Evolutionary conservation across 176 grass and related monocot genomes (phyloP).

Genomic region (Echinochloa phyllopogon): DNA sequence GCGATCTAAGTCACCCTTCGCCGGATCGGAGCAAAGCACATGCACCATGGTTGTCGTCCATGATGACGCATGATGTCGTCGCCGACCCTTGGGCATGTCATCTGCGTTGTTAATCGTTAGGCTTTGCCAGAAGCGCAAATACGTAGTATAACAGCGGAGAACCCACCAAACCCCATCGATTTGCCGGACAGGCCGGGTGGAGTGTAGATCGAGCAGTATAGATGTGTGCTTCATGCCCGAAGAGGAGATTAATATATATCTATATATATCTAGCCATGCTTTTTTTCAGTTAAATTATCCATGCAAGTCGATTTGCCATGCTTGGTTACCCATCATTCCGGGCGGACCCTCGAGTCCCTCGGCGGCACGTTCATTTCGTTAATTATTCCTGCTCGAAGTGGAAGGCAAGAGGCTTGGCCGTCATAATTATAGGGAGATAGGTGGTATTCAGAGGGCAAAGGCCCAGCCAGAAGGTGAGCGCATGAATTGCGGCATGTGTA

Average conservation of each 20-base stretch:
- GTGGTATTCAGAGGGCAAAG: background rate
- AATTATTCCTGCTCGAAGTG: slow-evolving; percentile 2
- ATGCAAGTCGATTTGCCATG: background rate
- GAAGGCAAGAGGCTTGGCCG: background rate
- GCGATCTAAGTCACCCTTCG: slow-evolving; percentile 41
- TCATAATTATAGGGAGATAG: slow-evolving; percentile 17
- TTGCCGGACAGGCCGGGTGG: background rate
- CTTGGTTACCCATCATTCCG: slow-evolving; percentile 2
- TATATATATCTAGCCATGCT: background rate
- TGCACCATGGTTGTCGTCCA: slow-evolving; percentile 25
- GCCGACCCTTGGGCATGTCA: background rate
- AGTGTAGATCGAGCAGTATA: no score
- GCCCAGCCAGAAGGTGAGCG: background rate
- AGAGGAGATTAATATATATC: background rate
- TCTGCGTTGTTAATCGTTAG: slow-evolving; percentile 7
- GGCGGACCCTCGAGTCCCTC: background rate
- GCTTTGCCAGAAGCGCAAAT: slow-evolving; percentile 2
- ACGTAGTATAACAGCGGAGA: slow-evolving; percentile 8
- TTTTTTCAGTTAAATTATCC: background rate
- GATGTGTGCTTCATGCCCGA: background rate
- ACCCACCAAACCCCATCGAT: slow-evolving; percentile 7
- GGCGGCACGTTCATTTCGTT: background rate
- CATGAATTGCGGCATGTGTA: slow-evolving; percentile 40
- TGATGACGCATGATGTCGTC: slow-evolving; percentile 49
- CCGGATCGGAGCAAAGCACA: slow-evolving; percentile 25